Percentiles rank a stretch among this genome's conserved stretches.
Conservation (phyloP, 164 flowering plant genomes). For the Nymphaea colorata region DNA sequence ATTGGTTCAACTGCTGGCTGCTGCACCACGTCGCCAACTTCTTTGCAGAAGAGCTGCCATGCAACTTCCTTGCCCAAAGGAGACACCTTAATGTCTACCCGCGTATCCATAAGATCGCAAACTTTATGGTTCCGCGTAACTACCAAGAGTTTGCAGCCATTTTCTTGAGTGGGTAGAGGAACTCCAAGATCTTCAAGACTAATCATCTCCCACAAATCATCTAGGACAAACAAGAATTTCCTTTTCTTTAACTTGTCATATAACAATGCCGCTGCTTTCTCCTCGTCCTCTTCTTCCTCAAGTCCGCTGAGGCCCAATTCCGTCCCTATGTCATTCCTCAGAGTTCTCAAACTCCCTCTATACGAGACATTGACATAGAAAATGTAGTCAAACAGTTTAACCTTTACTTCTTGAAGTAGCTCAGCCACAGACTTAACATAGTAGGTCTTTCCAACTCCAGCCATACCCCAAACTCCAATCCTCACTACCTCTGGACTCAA, state of each 20-base stretch:
- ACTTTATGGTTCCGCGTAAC: neutral
- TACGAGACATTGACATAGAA: conserved; percentile 8
- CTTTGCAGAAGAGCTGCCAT: conserved; percentile 7
- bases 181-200: conserved; percentile 8
- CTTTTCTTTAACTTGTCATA: neutral
- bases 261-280: neutral
- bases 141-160: conserved; percentile 5
- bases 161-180: neutral
- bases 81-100: conserved; percentile 5
- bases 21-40: neutral
- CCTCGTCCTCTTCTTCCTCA: neutral
- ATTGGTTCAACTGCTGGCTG: neutral
- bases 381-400: conserved; percentile 10
- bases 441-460: conserved; percentile 8
- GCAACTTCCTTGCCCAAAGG: neutral
- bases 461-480: conserved; percentile 10
- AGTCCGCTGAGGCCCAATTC: neutral
- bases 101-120: conserved; percentile 4
- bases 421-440: conserved; percentile 6
- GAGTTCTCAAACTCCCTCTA: neutral
- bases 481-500: neutral
- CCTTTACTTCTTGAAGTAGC: neutral
- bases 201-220: conserved; percentile 5
- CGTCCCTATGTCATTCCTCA: conserved; percentile 5
- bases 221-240: conserved; percentile 10